Evolutionary conservation across 2,329 filamentous ascomycete genomes (phyloP), one percentile per base, ranked within the genome.

Genomic region (Aspergillus sp.): DNA sequence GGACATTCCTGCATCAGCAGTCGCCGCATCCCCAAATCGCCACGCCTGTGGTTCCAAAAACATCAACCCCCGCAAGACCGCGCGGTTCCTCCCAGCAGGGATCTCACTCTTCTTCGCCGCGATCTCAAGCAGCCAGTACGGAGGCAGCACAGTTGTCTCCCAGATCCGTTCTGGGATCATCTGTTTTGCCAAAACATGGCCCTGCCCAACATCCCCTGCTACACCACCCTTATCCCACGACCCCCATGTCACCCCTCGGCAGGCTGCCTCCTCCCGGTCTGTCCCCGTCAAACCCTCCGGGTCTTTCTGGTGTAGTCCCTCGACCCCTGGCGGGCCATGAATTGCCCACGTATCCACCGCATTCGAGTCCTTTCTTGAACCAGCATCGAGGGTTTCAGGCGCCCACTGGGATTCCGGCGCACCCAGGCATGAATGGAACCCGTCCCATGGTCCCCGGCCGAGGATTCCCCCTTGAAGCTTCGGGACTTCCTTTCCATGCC

Each of bases 51-150:
- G 79, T 96, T 51, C 89, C 93, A 13, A 97, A 97, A 75, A 89
- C 89, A 22, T 88, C 92, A 5, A 93, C 91, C 13, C 91, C 93
- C 8, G 89, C 88, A 66, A 90, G 91, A 64, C 85, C 88, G 43
- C 88, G 92, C 59, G 91, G 93, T 63, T 80, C 87, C 51, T 95
- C 92, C 8, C 92, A 96, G 66, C 92, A 95, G 74, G 89, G 89
- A 28, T 87, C 87, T 9, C 87, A 89, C 72, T 82, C 86, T 7
- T 85, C 87, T 7, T 89, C 88, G 54, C 91, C 92, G 3, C 88
- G 77, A 50, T 81, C 80, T 13, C 80, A 82, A 61, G 70, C 77
- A 31, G 74, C 76, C 43, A 76, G 74, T 56, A 74, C 77, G 22
- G 79, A 90, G 64, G 85, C 88, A 3, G 89, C 91, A 1, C 86